Conservation (phyloP, 352 stramenopile species). For the Labyrinthula sp. region DNA sequence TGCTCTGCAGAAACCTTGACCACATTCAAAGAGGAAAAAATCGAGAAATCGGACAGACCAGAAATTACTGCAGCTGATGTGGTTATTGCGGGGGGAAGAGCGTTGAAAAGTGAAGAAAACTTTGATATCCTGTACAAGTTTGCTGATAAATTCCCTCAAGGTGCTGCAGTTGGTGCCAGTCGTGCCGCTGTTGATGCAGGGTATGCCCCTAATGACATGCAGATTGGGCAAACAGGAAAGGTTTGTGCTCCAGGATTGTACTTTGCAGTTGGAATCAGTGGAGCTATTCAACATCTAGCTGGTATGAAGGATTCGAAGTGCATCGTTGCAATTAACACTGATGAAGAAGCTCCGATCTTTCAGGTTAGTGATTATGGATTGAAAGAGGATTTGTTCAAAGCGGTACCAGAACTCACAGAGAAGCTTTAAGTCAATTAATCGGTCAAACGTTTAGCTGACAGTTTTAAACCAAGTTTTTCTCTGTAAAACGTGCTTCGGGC, state of each 20-base stretch:
- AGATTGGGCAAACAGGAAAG: slow-evolving; percentile 97
- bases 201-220: slow-evolving; percentile 90
- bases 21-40: slow-evolving; percentile 70
- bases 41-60: slow-evolving; percentile 77
- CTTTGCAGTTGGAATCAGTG: slow-evolving; percentile 84
- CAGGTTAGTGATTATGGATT: slow-evolving; percentile 92
- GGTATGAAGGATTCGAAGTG: slow-evolving; percentile 99
- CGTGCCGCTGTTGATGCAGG: slow-evolving; percentile 90
- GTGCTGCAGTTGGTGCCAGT: slow-evolving; percentile 82
- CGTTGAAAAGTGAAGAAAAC: slow-evolving; percentile 88
- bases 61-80: slow-evolving; percentile 73
- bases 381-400: slow-evolving; percentile 87
- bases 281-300: slow-evolving; percentile 94
- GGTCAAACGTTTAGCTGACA: too few species aligned
- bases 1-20: slow-evolving; percentile 41
- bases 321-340: slow-evolving; percentile 99
- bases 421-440: slow-evolving; percentile 58
- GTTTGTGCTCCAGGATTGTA: slow-evolving; percentile 91
- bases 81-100: slow-evolving; percentile 82
- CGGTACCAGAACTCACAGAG: slow-evolving; percentile 83
- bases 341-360: slow-evolving; percentile 96
- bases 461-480: too few species aligned
- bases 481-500: too few species aligned
- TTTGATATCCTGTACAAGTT: slow-evolving; percentile 90
- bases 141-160: slow-evolving; percentile 81